phyloP scores from a whole-genome alignment of 2,329 filamentous ascomycete species.

The Corniculantispora saksenae region DNA sequence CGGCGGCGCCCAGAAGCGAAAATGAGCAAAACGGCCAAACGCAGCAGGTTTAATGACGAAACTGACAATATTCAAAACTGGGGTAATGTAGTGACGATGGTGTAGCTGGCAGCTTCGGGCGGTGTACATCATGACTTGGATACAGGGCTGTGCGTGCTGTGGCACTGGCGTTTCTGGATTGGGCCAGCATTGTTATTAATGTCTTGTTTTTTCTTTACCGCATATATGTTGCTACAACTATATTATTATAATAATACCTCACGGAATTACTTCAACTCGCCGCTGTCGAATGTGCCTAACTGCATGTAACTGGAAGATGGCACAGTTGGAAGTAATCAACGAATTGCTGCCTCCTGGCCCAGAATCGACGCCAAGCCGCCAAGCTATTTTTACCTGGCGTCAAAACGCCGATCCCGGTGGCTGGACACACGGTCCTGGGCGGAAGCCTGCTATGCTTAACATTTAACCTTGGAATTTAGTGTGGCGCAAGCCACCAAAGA shows the following conservation, averaged over 20 bases:
- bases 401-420: too few relatives aligned
- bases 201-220: background rate
- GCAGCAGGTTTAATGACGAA: constrained; percentile 5
- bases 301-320: too few relatives aligned
- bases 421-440: too few relatives aligned
- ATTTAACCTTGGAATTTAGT: too few relatives aligned
- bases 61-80: background rate
- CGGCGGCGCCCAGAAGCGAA: constrained; percentile 10
- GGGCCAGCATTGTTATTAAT: background rate
- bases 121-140: background rate
- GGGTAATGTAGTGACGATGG: background rate
- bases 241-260: background rate
- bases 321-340: too few relatives aligned
- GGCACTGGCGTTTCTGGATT: constrained; percentile 9
- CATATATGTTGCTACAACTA: background rate
- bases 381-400: too few relatives aligned
- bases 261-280: background rate
- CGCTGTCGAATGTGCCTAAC: too few relatives aligned
- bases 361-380: too few relatives aligned
- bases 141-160: background rate
- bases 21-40: constrained; percentile 8
- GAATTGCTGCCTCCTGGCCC: too few relatives aligned
- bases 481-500: too few relatives aligned
- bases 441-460: too few relatives aligned
- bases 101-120: background rate